Evolutionary conservation across 2,329 filamentous ascomycete species (phyloP).

Genomic region (Ophiocordyceps camponoti-saundersi): DNA sequence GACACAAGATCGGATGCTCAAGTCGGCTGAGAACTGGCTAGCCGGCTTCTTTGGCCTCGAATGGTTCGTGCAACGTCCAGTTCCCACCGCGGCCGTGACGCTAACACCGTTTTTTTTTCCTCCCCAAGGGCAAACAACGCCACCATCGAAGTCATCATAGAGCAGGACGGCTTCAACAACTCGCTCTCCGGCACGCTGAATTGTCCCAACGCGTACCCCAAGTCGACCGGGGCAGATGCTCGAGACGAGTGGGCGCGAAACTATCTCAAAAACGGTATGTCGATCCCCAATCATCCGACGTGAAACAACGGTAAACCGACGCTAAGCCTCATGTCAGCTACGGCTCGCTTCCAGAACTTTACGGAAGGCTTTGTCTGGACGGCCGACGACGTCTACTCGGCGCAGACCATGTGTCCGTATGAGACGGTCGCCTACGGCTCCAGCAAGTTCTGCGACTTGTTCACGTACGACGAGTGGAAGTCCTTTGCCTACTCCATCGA

Average conservation of each 20-base stretch:
- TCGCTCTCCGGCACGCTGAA: slow-evolving; percentile 50
- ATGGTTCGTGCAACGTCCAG: slow-evolving; percentile 26
- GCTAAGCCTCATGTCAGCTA: slow-evolving; percentile 30
- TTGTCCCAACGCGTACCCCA: slow-evolving; percentile 44
- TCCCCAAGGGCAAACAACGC: slow-evolving; percentile 42
- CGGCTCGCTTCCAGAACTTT: slow-evolving; percentile 37
- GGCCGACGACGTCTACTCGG: slow-evolving; percentile 43
- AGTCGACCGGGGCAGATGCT: slow-evolving; percentile 34
- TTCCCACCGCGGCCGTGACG: too few species aligned
- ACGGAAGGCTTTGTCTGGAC: slow-evolving; percentile 47
- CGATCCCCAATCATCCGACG: neutral
- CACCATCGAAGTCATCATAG: slow-evolving; percentile 56
- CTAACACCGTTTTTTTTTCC: neutral
- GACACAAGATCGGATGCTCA: slow-evolving; percentile 62
- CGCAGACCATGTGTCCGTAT: slow-evolving; percentile 59
- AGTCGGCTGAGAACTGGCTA: slow-evolving; percentile 62
- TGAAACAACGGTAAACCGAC: neutral
- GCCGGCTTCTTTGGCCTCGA: slow-evolving; percentile 64
- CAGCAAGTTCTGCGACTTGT: slow-evolving; percentile 57
- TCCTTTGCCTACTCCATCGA: slow-evolving; percentile 57
- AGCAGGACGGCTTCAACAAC: slow-evolving; percentile 48
- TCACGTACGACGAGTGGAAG: slow-evolving; percentile 59
- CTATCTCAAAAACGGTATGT: slow-evolving; percentile 43
- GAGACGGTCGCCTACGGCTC: slow-evolving; percentile 64
- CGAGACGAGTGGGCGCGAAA: slow-evolving; percentile 40